These are phyloP conservation scores for Elaeis guineensis DNA, from an alignment of 176 grass and related monocot genomes.

Conservation along the genomic window DNA sequence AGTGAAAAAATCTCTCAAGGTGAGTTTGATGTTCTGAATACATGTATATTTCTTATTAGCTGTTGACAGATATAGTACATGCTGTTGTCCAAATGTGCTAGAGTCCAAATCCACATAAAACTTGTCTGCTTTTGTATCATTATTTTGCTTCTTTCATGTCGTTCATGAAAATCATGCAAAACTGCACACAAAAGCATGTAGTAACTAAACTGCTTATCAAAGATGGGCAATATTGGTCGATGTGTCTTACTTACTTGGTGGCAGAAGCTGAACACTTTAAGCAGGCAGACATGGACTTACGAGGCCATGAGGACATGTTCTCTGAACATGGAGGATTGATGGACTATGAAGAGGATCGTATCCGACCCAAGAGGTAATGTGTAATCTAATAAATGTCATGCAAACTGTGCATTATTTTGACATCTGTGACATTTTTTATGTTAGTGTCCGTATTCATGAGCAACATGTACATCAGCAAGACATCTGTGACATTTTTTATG, in stretches of 20 bases:
- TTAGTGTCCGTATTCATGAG: background rate
- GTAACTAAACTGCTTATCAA: slow-evolving; percentile 41
- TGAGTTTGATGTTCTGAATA: slow-evolving; percentile 36
- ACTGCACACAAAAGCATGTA: slow-evolving; percentile 18
- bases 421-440: slow-evolving; percentile 2
- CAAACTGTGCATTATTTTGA: background rate
- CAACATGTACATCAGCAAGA: too few species aligned
- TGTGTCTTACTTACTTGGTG: slow-evolving; percentile 77
- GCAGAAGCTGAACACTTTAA: slow-evolving; percentile 97
- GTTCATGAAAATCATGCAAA: background rate
- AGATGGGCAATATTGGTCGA: slow-evolving; percentile 59
- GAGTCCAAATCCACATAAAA: background rate
- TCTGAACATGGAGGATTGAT: slow-evolving; percentile 93
- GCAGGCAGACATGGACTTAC: slow-evolving; percentile 83
- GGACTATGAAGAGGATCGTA: slow-evolving; percentile 97
- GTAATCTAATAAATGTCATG: background rate
- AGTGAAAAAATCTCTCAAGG: slow-evolving; percentile 96
- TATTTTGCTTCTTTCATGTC: background rate
- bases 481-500: too few species aligned
- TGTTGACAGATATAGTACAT: too few species aligned
- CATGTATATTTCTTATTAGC: background rate
- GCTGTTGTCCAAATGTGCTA: background rate
- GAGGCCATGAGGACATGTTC: slow-evolving; percentile 68
- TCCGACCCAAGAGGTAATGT: slow-evolving; percentile 84
- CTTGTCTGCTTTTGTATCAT: background rate